phyloP scores from a whole-genome alignment of 257 asterid genomes.

The Orobanche coerulescens region DNA sequence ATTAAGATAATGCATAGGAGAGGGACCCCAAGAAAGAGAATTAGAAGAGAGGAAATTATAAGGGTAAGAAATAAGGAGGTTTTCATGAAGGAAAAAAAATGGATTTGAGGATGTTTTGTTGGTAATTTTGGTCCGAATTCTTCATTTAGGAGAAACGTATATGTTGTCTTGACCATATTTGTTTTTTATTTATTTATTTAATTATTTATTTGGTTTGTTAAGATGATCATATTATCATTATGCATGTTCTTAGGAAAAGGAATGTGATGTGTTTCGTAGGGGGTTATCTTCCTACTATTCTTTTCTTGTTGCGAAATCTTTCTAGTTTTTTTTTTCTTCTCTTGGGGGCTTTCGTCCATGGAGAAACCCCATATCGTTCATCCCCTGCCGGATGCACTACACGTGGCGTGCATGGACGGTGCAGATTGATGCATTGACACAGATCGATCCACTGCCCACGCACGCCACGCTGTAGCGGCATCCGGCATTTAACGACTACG shows the following conservation, averaged over 20 bases:
- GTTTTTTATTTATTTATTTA: neutral
- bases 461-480: too few species aligned
- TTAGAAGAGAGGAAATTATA: constrained; percentile 30
- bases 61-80: constrained; percentile 21
- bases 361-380: too few species aligned
- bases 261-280: constrained; percentile 40
- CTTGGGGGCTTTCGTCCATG: too few species aligned
- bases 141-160: constrained; percentile 22
- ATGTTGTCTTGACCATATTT: constrained; percentile 18
- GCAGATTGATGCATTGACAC: too few species aligned
- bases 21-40: constrained; percentile 27
- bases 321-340: neutral
- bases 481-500: too few species aligned
- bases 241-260: constrained; percentile 20
- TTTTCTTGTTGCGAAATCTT: constrained; percentile 38
- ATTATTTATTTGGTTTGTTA: constrained; percentile 9
- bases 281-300: constrained; percentile 30
- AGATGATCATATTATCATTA: constrained; percentile 2
- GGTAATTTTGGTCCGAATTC: constrained; percentile 10
- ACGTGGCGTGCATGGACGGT: too few species aligned
- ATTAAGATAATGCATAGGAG: constrained; percentile 24
- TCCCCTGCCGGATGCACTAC: too few species aligned
- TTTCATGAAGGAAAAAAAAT: constrained; percentile 36
- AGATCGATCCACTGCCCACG: too few species aligned
- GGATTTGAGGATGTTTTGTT: constrained; percentile 20